Evolutionary conservation across 441 rosid species (phyloP), one percentile per base, ranked within the genome.

Genomic region (Brassica hybrid): DNA sequence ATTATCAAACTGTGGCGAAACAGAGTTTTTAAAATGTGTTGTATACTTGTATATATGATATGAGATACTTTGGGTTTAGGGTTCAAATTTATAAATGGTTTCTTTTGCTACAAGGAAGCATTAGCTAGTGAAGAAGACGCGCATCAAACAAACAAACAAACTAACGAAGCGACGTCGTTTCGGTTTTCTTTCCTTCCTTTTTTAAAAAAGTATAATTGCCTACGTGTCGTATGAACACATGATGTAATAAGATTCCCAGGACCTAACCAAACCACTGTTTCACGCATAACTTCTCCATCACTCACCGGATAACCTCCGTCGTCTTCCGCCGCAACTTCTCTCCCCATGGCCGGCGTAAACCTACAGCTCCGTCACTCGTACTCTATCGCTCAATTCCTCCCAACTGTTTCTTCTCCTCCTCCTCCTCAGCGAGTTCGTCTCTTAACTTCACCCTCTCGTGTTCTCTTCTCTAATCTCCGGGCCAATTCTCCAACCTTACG

Each of bases 271-370:
- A 34, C 11, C 32, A 27, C 6, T 4, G 30, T 27, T 27, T 27
- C 43, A 36, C 43, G 43, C 58, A 16, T 48, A 78, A 67, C 65
- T 60, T 2, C 23, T 21, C 64, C 78, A 30, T 19, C 56, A 52
- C 74, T 63, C 78, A 74, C 79, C 72, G 68, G 82, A 79, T 79
- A 74, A 65, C 54, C 41, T 41, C 75, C 74, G 32, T 41, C 81
- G 66, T 38, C 79, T 69, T 74, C 74, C 83, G 83, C 73, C 76
- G 76, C 73, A 18, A 50, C 45, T 45, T 65, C 45, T 61, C 0
- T 57, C 74, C 54, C 75, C 30, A 81, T 81, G 84, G 81, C 84
- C 61, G 84, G 76, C 60, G 25, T 6, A 3, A 79, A 74, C 4
- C 72, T 72, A 6, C 79, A 81, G 60, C 84, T 81, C 66, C 76